Percentiles rank a stretch among this genome's conserved stretches.
Conservation (phyloP, 2,329 filamentous ascomycete genomes). For the Talaromyces islandicus region DNA sequence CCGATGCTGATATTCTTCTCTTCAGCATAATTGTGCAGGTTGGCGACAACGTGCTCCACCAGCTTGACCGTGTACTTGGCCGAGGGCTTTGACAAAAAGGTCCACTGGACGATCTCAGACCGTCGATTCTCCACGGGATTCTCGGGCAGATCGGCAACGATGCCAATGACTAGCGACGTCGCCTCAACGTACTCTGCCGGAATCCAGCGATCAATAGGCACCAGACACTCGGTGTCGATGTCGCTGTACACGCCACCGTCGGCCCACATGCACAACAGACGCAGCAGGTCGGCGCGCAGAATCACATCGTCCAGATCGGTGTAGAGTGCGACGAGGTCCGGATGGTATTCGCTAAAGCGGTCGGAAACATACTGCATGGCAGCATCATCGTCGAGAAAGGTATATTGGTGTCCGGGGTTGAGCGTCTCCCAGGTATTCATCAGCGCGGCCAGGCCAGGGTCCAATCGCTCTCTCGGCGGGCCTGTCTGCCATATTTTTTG, state of each 20-base stretch:
- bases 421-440: not conserved
- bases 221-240: constrained; percentile 31
- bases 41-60: not conserved
- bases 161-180: not conserved
- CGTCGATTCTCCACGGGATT: not conserved
- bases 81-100: not conserved
- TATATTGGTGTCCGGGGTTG: not conserved
- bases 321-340: constrained; percentile 32
- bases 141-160: not conserved
- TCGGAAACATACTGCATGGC: constrained; percentile 27
- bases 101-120: not conserved
- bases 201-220: constrained; percentile 33
- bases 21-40: not conserved
- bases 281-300: constrained; percentile 37
- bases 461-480: not conserved
- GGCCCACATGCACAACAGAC: constrained; percentile 34
- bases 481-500: not conserved
- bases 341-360: constrained; percentile 24
- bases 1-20: not conserved
- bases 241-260: constrained; percentile 40
- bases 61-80: not conserved
- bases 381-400: constrained; percentile 24
- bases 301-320: constrained; percentile 26
- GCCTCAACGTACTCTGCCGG: constrained; percentile 14
- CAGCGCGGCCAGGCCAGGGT: not conserved